Evolutionary conservation across 2,329 filamentous ascomycete genomes (phyloP).

Genomic region (Tolypocladium tropicale): DNA sequence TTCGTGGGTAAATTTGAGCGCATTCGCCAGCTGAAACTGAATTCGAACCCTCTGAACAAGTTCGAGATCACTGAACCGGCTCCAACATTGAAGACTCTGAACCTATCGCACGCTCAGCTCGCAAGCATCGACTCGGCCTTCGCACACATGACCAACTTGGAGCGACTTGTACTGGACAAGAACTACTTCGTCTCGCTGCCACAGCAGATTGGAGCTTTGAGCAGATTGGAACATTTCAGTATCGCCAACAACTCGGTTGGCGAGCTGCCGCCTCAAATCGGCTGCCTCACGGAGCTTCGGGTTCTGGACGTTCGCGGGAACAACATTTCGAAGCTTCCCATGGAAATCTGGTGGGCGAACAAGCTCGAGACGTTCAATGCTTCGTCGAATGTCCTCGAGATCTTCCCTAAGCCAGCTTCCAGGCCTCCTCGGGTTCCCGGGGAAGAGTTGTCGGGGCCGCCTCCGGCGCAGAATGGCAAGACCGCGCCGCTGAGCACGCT

Average conservation of each 20-base stretch:
- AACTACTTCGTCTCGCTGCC: conserved; percentile 94
- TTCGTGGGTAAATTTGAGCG: conserved; percentile 84
- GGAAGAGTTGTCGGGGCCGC: conserved; percentile 29
- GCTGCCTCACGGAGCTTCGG: conserved; percentile 72
- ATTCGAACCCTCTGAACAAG: conserved; percentile 90
- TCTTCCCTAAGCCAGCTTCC: conserved; percentile 78
- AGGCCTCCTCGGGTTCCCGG: conserved; percentile 53
- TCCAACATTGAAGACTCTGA: conserved; percentile 74
- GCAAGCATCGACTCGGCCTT: conserved; percentile 85
- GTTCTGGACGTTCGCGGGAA: conserved; percentile 87
- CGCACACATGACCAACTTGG: conserved; percentile 75
- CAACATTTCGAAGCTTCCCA: conserved; percentile 78
- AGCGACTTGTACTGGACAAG: conserved; percentile 81
- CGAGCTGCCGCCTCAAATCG: conserved; percentile 77
- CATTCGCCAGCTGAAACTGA: conserved; percentile 75
- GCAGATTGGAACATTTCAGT: conserved; percentile 80
- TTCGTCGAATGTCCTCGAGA: conserved; percentile 85
- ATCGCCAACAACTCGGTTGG: conserved; percentile 86
- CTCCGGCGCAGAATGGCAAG: conserved; percentile 28
- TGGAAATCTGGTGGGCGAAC: conserved; percentile 93
- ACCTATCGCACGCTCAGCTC: conserved; percentile 83
- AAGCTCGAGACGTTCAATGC: conserved; percentile 87
- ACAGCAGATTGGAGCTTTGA: conserved; percentile 71
- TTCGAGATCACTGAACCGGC: conserved; percentile 74
- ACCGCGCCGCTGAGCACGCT: conserved; percentile 29